Base-by-base conservation (phyloP, 305 asterid species). In the Solanum hybrid region DNA sequence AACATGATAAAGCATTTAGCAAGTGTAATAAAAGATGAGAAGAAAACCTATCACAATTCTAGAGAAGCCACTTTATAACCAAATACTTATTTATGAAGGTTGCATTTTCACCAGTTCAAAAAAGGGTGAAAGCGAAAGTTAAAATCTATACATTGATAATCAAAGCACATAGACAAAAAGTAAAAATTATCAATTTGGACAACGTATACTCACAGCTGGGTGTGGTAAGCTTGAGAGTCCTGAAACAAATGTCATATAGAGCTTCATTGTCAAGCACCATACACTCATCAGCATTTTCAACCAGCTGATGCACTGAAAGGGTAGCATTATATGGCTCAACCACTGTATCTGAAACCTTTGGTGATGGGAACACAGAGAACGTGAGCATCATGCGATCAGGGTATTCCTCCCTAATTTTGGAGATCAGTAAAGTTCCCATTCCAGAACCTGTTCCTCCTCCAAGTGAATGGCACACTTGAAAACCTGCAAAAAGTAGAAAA, bases 371-470 rank as follows among this genome's bases (percentile, higher is more conserved):
- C 88, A 96, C 98, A 7, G 98, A 96, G 93, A 96, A 95, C 0
- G 98, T 95, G 90, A 95, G 90, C 98, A 95, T 95, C 98, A 95
- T 95, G 88, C 98, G 91, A 84, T 95, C 98, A 60, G 98, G 98
- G 90, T 95, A 95, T 89, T 95, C 98, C 90, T 95, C 98, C 92
- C 98, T 92, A 92, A 95, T 93, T 92, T 96, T 96, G 12, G 98
- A 96, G 89, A 96, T 96, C 91, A 96, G 87, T 91, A 96, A 89
- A 86, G 98, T 96, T 78, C 98, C 98, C 98, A 96, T 96, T 78
- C 98, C 98, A 85, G 98, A 96, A 93, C 98, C 98, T 77, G 98
- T 96, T 81, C 98, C 98, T 78, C 98, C 98, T 91, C 98, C 98
- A 89, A 96, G 96, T 26, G 98, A 96, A 91, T 96, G 98, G 92